Evolutionary conservation across 108 stramenopile species (phyloP), one percentile per base, ranked within the genome.

Genomic region (Seminavis robusta): DNA sequence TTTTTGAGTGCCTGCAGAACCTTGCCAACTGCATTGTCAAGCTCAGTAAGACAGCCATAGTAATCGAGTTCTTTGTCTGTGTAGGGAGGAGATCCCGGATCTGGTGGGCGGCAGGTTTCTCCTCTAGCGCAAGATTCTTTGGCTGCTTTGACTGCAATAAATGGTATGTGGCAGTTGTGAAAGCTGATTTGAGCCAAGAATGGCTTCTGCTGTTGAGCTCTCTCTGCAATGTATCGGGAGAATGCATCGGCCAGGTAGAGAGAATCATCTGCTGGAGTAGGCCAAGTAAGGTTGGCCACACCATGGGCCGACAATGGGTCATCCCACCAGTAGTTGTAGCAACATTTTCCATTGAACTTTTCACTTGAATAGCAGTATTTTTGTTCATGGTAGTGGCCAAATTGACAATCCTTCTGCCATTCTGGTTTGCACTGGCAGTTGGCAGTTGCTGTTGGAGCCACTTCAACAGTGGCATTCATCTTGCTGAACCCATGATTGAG

Each of bases 81-180:
- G 36, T 58, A 65, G n/a, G 63, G 69, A 43, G 47, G 20, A 26
- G 50, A 47, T 6, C 47, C 63, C 40, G 24, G 13, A 11, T 28
- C 28, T 33, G 70, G 70, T 15, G 27, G 13, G 3, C 31, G 41
- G 56, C 71, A 72, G 7, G 64, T 65, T 33, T 59, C 45, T 41
- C 57, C 49, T 8, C 19, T n/a, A 10, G 33, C 37, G 42, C 71
- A 72, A 3, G 57, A 27, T 36, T 48, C 58, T 30, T 37, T 58
- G 1, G 64, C 43, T 28, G 8, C 16, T 36, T 55, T 38, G 2
- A 58, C 36, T 23, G 51, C 71, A 28, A 72, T 51, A 30, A 60
- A 72, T 9, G 71, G 71, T 41, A 63, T 72, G 42, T 72, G 71
- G 42, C 71, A 72, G 50, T 72, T 65, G 33, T 72, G 71, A 52